Evolutionary conservation across 768 basidiomycete genomes (phyloP), one percentile per base, ranked within the genome.

Genomic region (Macrolepiota albuminosa): DNA sequence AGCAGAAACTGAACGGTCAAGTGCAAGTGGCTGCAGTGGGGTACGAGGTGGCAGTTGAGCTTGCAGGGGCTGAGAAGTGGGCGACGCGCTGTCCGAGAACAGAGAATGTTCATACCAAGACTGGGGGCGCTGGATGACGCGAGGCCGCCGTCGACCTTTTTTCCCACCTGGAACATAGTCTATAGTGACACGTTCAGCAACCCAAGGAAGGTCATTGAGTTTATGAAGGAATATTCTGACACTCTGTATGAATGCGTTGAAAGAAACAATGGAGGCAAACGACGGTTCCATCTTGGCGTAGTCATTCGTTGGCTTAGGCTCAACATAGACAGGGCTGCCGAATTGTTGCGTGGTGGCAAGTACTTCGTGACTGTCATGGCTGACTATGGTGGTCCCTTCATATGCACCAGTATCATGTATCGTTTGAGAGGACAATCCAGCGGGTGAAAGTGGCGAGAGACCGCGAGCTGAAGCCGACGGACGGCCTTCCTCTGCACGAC

Each of bases 191-290:
- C 69, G 71, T 6, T 70, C 67, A 18, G 73, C 69, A 14, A 72
- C 68, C 75, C 75, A 77, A 8, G 76, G 76, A 31, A 77, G 71
- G 18, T 70, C 64, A 56, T 68, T 68, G 37, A 77, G 55, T 45
- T 73, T 70, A 39, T 57, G 60, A 29, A 76, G 55, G 65, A 75
- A 76, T 37, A 67, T 63, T n/a, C 64, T 64, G 36, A 75, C 49
- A 33, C 70, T 66, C 37, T 66, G 63, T 56, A 73, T 42, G 60
- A 70, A 70, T 29, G 71, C 66, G 37, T 61, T 61, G 48, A 74
- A 63, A 16, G 74, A 73, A 60, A 63, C 61, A 29, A 70, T 69
- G 18, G 68, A 66, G 9, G 58, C 64, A 2, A 37, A 45, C 9
- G 70, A 70, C 13, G 69, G 64, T 7, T 66, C 63, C 73, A 76